phyloP scores from a whole-genome alignment of 2,329 filamentous ascomycete genomes.

The Stromatinia cepivora region DNA sequence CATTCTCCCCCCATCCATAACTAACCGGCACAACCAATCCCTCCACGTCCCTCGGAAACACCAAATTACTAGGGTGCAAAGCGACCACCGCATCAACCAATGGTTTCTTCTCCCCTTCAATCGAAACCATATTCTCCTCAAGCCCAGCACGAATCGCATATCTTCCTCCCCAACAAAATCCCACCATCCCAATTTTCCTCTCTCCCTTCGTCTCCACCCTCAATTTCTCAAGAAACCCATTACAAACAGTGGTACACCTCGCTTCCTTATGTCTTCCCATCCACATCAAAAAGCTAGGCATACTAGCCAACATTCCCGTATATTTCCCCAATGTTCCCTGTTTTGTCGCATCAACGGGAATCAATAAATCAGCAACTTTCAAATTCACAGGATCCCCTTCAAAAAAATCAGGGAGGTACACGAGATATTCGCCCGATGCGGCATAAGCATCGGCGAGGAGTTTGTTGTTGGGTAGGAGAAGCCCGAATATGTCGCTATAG shows the following conservation, averaged over 20 bases:
- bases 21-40: conserved; percentile 39
- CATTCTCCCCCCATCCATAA: conserved; percentile 41
- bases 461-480: conserved; percentile 40
- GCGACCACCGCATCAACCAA: neutral
- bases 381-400: conserved; percentile 40
- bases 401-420: conserved; percentile 42
- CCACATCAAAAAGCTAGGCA: conserved; percentile 41
- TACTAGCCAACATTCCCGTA: conserved; percentile 43
- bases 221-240: conserved; percentile 26
- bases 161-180: conserved; percentile 45
- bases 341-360: conserved; percentile 43
- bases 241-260: conserved; percentile 41
- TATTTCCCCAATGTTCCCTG: conserved; percentile 44
- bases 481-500: conserved; percentile 41
- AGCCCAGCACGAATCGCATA: conserved; percentile 41
- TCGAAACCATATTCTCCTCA: conserved; percentile 42
- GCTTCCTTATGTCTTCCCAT: conserved; percentile 41
- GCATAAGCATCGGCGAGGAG: conserved; percentile 41
- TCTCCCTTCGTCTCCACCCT: neutral
- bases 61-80: conserved; percentile 42
- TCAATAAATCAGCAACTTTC: conserved; percentile 42
- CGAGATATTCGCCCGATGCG: conserved; percentile 39
- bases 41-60: conserved; percentile 42
- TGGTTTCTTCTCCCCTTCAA: conserved; percentile 36
- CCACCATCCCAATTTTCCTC: conserved; percentile 43